These are phyloP conservation scores for Gnomoniopsis sp. DNA, from an alignment of 2,329 filamentous ascomycete species.

Conservation along the genomic window DNA sequence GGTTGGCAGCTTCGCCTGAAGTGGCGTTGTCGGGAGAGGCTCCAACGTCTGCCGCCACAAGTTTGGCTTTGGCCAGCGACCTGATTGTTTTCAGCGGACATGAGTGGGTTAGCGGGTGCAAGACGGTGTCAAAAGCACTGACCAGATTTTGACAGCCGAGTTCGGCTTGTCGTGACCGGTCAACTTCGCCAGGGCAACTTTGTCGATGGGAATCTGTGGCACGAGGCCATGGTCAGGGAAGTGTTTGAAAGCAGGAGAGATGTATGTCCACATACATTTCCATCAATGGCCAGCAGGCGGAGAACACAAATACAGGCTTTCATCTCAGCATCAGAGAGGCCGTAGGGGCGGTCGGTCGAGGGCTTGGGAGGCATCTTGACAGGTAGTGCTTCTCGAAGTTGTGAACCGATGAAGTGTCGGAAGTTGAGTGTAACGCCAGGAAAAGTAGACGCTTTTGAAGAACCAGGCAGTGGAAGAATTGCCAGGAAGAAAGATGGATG, in stretches of 20 bases:
- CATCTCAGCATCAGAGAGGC: neutral
- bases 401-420: neutral
- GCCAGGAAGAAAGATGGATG: too few relatives aligned
- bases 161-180: slow-evolving; percentile 1
- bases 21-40: neutral
- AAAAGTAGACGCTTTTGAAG: neutral
- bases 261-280: neutral
- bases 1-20: neutral
- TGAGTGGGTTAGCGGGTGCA: neutral
- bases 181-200: neutral
- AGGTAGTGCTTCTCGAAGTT: neutral
- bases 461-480: too few relatives aligned
- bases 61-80: neutral
- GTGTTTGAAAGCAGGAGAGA: neutral
- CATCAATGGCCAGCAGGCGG: neutral
- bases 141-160: slow-evolving; percentile 6
- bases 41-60: neutral
- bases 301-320: neutral
- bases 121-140: neutral
- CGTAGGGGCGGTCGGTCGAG: neutral
- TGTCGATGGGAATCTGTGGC: neutral
- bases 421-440: neutral
- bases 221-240: too few relatives aligned
- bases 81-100: neutral
- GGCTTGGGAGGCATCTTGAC: neutral